Base-by-base conservation (phyloP, 2,329 filamentous ascomycete species). In the Fonsecaea pugnacius region DNA sequence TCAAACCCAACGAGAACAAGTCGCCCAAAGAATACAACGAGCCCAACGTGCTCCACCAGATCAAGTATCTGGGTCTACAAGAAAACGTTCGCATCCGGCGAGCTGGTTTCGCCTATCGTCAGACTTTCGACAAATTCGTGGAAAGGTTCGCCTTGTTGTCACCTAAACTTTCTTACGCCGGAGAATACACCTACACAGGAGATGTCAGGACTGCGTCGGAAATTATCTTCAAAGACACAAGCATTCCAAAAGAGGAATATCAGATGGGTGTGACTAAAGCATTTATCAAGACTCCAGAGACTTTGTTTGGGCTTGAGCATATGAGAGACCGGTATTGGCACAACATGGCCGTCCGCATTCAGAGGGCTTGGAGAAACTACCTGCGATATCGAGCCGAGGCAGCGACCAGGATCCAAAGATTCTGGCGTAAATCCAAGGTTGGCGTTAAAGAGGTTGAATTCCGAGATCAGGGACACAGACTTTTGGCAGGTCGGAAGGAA, bases 1-100 rank as follows among this genome's bases (percentile, higher is more conserved):
- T 99, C 81, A 99, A 99, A 79, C 95, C 95, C 1, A 99, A 99
- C 80, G 95, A 99, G 78, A 98, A 97, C 82, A 99, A 98, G 78
- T 96, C 93, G 2, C 90, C 92, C 0, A 89, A 87, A 10, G 95
- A 99, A 75, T 99, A 96, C 78, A 97, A 96, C 72, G 85, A 86
- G 21, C 87, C 88, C 33, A 98, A 98, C 72, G 95, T 99, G 21
- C 84, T 98, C 72, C 95, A 99, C 83, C 95, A 99, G 76, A 92
- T 98, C 84, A 98, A 99, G 76, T 99, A 99, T 73, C 89, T 99
- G 14, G 95, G 95, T 87, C 83, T 99, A n/a, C 94, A 98, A 77
- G 95, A 99, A 79, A 99, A 99, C 84, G 95, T 99, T 46, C 90
- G 95, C 52, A 99, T 99, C 77, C 90, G 95, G 70, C 88, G 95